Conservation (phyloP, 352 stramenopile genomes). For the Pythium sukuiense region DNA sequence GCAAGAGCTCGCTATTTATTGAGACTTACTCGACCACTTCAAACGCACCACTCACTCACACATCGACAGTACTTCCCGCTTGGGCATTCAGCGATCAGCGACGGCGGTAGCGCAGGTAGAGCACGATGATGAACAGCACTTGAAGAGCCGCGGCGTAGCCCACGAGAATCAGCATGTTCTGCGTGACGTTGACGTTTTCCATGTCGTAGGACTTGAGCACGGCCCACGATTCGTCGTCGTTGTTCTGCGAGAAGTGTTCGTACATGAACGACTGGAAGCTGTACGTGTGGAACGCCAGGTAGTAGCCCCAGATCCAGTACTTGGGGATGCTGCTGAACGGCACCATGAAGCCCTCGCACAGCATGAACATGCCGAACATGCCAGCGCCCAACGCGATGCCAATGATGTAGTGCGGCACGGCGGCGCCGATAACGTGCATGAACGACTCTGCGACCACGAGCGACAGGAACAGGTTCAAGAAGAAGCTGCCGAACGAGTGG, state of each 20-base stretch:
- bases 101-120: slow-evolving; percentile 28
- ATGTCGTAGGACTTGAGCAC: slow-evolving; percentile 56
- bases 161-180: slow-evolving; percentile 61
- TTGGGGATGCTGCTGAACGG: slow-evolving; percentile 53
- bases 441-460: slow-evolving; percentile 78
- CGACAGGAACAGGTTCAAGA: slow-evolving; percentile 75
- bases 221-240: slow-evolving; percentile 22
- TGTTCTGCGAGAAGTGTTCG: slow-evolving; percentile 57
- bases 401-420: slow-evolving; percentile 86
- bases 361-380: slow-evolving; percentile 87
- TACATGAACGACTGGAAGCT: slow-evolving; percentile 86
- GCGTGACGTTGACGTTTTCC: slow-evolving; percentile 46
- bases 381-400: slow-evolving; percentile 79
- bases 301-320: slow-evolving; percentile 86
- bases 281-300: slow-evolving; percentile 88
- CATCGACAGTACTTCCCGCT: not conserved
- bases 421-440: slow-evolving; percentile 77
- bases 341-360: slow-evolving; percentile 88
- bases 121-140: slow-evolving; percentile 43
- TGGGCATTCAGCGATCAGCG: slow-evolving; percentile 6
- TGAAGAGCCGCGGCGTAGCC: slow-evolving; percentile 52
- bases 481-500: slow-evolving; percentile 61
- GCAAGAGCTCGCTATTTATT: slow-evolving; percentile 18
- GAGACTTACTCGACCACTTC: not conserved
- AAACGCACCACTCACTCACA: not conserved